Evolutionary conservation across 306 rosid species (phyloP).

Genomic region (Medicago ruthenica): DNA sequence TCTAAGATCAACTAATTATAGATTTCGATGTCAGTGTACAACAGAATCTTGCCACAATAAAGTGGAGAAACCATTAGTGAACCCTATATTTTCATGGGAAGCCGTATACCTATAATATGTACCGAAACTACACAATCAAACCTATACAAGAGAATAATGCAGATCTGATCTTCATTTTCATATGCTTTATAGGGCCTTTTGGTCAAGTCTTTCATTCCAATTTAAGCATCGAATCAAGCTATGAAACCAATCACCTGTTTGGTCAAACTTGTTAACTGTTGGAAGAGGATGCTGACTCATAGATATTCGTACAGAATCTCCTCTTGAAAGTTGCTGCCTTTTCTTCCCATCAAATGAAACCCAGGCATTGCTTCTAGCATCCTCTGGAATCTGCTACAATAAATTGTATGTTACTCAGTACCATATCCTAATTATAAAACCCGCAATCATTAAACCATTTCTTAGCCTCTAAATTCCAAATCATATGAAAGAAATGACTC

Average conservation of each 20-base stretch:
- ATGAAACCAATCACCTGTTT: slow-evolving; percentile 98
- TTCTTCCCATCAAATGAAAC: slow-evolving; percentile 98
- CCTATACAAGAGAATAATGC: slow-evolving; percentile 33
- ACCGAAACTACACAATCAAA: slow-evolving; percentile 50
- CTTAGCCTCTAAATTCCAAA: slow-evolving; percentile 31
- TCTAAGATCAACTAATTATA: slow-evolving; percentile 36
- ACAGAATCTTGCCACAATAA: slow-evolving; percentile 30
- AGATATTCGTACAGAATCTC: slow-evolving; percentile 81
- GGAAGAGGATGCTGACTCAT: slow-evolving; percentile 99
- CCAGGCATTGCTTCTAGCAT: slow-evolving; percentile 97
- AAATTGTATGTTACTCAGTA: slow-evolving; percentile 22
- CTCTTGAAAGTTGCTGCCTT: slow-evolving; percentile 98
- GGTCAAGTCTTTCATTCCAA: slow-evolving; percentile 98
- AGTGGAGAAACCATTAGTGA: slow-evolving; percentile 11
- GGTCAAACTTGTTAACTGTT: slow-evolving; percentile 96
- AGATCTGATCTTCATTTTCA: slow-evolving; percentile 30
- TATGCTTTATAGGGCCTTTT: slow-evolving; percentile 78
- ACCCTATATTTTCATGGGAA: slow-evolving; percentile 41
- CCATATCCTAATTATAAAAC: slow-evolving; percentile 25
- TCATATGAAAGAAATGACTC: slow-evolving; percentile 23
- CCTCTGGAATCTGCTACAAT: slow-evolving; percentile 80
- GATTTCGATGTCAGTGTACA: slow-evolving; percentile 45
- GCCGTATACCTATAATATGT: slow-evolving; percentile 51
- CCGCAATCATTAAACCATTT: slow-evolving; percentile 23
- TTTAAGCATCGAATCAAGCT: slow-evolving; percentile 98